Evolutionary conservation across 306 rosid species (phyloP).

Genomic region (Styphnolobium japonicum): DNA sequence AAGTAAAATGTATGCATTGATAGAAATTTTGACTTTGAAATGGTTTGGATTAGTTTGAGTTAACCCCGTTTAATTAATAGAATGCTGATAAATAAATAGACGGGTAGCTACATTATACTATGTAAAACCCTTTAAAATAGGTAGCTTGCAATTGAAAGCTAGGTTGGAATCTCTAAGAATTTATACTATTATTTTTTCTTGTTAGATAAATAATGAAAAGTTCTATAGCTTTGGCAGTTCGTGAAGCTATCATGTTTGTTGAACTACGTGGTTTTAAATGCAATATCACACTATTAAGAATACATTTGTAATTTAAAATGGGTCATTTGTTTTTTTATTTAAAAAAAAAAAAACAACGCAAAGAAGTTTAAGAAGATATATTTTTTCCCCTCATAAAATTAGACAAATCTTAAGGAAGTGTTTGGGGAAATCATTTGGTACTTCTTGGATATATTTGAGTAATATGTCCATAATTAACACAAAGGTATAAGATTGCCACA

Average conservation of each 20-base stretch:
- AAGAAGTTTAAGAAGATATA: no score
- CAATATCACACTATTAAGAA: no score
- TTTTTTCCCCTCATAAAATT: no score
- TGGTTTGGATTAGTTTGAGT: background rate
- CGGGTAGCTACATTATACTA: slow-evolving; percentile 21
- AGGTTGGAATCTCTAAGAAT: background rate
- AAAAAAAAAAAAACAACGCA: no score
- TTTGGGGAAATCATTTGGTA: no score
- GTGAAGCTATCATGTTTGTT: background rate
- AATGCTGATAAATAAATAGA: background rate
- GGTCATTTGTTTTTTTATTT: no score
- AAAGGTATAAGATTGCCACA: background rate
- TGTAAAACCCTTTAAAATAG: slow-evolving; percentile 4
- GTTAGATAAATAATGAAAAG: background rate
- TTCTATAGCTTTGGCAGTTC: background rate
- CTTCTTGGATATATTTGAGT: background rate
- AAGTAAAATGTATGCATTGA: background rate
- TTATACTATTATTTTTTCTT: background rate
- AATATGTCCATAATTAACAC: background rate
- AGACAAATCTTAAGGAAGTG: no score
- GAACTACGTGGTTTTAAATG: background rate
- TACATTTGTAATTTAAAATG: no score
- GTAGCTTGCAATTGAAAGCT: slow-evolving; percentile 14
- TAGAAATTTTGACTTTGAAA: background rate
- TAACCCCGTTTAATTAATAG: background rate